Base-by-base conservation (phyloP, 2,329 filamentous ascomycete genomes). In the Aureobasidium sp. region DNA sequence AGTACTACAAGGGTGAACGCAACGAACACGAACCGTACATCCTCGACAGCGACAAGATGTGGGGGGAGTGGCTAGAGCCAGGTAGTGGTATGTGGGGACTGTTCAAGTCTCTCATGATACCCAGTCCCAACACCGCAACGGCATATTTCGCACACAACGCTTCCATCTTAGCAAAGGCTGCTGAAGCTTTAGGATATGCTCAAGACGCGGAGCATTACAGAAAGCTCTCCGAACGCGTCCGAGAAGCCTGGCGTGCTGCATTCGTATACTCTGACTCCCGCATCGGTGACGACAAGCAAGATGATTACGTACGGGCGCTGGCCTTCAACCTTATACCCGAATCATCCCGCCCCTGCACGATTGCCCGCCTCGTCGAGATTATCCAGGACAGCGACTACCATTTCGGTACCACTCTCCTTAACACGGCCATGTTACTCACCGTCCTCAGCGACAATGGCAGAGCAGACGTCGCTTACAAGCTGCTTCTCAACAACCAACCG, bases 51-150 rank as follows among this genome's bases (percentile, higher is more conserved):
- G 57, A 60, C 36, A 60, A 51, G 57, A 51, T 51, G 57, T 60
- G 44, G 44, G 57, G 57, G 7, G 57, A 60, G 13, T 50, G 57
- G 46, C 10, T 60, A 46, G 46, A 60, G 46, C 57, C 57, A 1
- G 57, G 57, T 7, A 60, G 44, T 24, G 57, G 57, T 17, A 60
- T 60, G 57, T 60, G 57, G 57, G 57, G 57, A 43, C 57, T 60
- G 2, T 60, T 60, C 46, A 60, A 60, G 24, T 43, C 34, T 41
- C 34, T 60, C 12, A 51, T 60, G 57, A 60, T 60, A 0, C 57
- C 57, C 9, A 41, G 24, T 34, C 57, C 57, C 1, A 60, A 60
- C 36, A 60, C 57, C 7, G 57, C 57, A n/a, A 60, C 57, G 13
- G 57, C 57, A 13, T 60, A 60, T 17, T 60, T 46, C 15, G 57